Base-by-base conservation (phyloP, 2,329 filamentous ascomycete species). In the Gyromitra esculenta region DNA sequence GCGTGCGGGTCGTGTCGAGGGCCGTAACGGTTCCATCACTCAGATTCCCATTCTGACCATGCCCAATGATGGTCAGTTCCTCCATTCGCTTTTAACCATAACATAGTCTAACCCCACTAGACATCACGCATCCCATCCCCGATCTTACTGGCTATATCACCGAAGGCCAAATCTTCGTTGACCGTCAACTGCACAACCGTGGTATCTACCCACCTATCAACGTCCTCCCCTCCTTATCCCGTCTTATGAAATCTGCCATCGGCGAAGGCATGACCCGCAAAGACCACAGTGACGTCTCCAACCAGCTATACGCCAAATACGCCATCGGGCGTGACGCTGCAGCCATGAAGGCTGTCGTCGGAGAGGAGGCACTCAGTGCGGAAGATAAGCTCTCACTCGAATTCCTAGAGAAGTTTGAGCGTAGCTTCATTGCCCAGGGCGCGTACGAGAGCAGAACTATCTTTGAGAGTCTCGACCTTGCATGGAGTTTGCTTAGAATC, bases 231-330 rank as follows among this genome's bases (percentile, higher is more conserved):
- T 99, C 96, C 62, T 91, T 99, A 50, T 99, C 96, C 31, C 96
- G 96, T 89, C 91, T 99, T 83, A 99, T 99, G 96, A 99, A 99
- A 86, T 99, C 96, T 82, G 96, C 96, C 84, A 99, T 99, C 82
- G 96, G 96, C 82, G 94, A 98, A 54, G 93, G 93, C 80, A 95
- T 94, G 88, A 99, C 96, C 35, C 92, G 96, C 82, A 94, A 93
- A 85, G 96, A 99, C 82, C 96, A 99, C 85, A 93, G 93, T 81
- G 96, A 99, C 86, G 96, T 99, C 65, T 99, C 96, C 81, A 99
- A 99, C 88, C 96, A 99, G 88, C 89, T 99, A 80, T 99, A 99
- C 84, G 96, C 96, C 86, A 99, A 99, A 86, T 99, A 99, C 84
- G 96, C 96, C 84, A 98, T 99, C 83, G 96, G 96, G 83, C 94